Evolutionary conservation across 2,329 filamentous ascomycete species (phyloP), one percentile per base, ranked within the genome.

Genomic region (Myriosclerotinia curreyana): DNA sequence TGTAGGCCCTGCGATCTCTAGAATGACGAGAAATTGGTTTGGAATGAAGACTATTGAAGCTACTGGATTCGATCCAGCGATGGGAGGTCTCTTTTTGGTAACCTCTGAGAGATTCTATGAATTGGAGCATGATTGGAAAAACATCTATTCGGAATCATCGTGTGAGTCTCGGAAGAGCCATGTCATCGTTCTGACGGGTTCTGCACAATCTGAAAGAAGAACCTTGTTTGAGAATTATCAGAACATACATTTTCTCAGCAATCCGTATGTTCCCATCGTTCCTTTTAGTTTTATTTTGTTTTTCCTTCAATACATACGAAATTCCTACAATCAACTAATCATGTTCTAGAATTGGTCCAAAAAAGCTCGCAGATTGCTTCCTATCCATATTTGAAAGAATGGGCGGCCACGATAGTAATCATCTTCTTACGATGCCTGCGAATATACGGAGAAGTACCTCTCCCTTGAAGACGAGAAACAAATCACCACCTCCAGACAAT

Each of bases 11-110:
- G 63, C 62, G 38, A 63, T 60, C n/a, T 68, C 66, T 2, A 60
- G 61, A 60, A 65, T 65, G 17, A 20, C 42, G 5, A 51, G 25
- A 14, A 15, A 50, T 38, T 65, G 64, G 64, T 65, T 65, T 42
- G 59, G 64, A 36, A 63, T 65, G 64, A 63, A 63, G 17, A 46
- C 11, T 15, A 51, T 20, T 22, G 38, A 52, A 65, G 38, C 59
- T 28, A 4, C 11, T 36, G 49, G 3, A 15, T 42, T 62, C 28
- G 59, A 63, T 17, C 8, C 31, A 12, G 22, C 8, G 22, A 28
- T 4, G 28, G 59, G 36, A 54, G 59, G 56, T 56, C n/a, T 65
- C 7, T 65, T 55, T 42, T 14, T 65, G 40, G 42, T 46, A 22
- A 51, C 61, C 36, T 49, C 44, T 0, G 42, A 65, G 11, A 55